Evolutionary conservation across 2,329 filamentous ascomycete genomes (phyloP).

Genomic region (Penicillium corylophilum): DNA sequence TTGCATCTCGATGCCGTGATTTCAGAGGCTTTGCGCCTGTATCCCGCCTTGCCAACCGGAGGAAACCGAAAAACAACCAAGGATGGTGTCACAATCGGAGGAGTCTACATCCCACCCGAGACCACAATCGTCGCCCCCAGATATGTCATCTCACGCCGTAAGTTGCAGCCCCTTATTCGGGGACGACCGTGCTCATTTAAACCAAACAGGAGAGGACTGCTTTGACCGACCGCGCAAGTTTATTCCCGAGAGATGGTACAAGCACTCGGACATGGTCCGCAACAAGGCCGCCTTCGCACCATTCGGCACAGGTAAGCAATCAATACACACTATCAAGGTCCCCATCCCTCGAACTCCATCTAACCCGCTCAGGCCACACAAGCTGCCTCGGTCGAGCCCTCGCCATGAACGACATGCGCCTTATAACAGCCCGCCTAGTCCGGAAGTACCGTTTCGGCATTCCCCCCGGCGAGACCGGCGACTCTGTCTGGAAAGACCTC

Average conservation of each 20-base stretch:
- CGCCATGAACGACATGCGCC: slow-evolving; percentile 19
- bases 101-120: slow-evolving; percentile 15
- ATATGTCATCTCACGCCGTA: slow-evolving; percentile 16
- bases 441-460: slow-evolving; percentile 10
- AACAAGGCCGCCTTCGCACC: slow-evolving; percentile 15
- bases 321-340: neutral
- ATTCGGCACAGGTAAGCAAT: slow-evolving; percentile 15
- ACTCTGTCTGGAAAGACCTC: slow-evolving; percentile 5
- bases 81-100: slow-evolving; percentile 12
- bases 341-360: neutral
- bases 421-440: slow-evolving; percentile 12
- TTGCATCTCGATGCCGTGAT: slow-evolving; percentile 14
- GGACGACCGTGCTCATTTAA: neutral
- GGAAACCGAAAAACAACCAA: slow-evolving; percentile 14
- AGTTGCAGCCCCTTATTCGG: neutral
- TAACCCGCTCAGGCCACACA: slow-evolving; percentile 2
- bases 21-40: slow-evolving; percentile 17
- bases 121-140: slow-evolving; percentile 19
- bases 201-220: slow-evolving; percentile 11
- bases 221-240: slow-evolving; percentile 14
- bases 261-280: slow-evolving; percentile 13
- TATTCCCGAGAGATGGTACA: slow-evolving; percentile 20
- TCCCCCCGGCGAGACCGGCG: slow-evolving; percentile 9
- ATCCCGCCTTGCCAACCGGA: slow-evolving; percentile 14
- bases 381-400: slow-evolving; percentile 21